Evolutionary conservation across 805 yeast species (phyloP).

Genomic region (Schwanniomyces pseudopolymorphus): DNA sequence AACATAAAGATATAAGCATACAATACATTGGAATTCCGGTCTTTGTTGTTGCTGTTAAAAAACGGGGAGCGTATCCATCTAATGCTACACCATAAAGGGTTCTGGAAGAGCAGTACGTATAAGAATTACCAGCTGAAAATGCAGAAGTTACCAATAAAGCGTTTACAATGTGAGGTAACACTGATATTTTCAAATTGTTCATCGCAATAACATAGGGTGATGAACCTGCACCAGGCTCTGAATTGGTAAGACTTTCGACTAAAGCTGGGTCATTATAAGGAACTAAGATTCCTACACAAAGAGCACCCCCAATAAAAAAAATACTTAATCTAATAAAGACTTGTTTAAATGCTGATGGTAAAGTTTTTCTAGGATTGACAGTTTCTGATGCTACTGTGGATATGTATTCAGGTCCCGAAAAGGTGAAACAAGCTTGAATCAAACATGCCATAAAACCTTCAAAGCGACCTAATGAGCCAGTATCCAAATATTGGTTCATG

Average conservation of each 20-base stretch:
- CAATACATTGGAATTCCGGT: conserved; percentile 49
- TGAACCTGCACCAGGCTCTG: conserved; percentile 63
- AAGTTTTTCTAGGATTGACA: conserved; percentile 62
- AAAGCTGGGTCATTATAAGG: conserved; percentile 66
- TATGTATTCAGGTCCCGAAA: conserved; percentile 85
- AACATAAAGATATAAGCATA: conserved; percentile 41
- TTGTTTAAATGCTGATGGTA: conserved; percentile 78
- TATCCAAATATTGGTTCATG: conserved; percentile 23
- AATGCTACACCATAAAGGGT: conserved; percentile 47
- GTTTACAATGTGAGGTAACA: conserved; percentile 46
- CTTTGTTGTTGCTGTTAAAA: conserved; percentile 44
- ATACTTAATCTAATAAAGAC: conserved; percentile 67
- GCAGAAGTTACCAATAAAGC: conserved; percentile 43
- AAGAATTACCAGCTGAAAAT: conserved; percentile 50
- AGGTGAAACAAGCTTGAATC: conserved; percentile 71
- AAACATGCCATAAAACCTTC: conserved; percentile 72
- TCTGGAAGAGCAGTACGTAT: conserved; percentile 48
- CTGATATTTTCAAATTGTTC: conserved; percentile 45
- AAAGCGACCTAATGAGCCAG: conserved; percentile 63
- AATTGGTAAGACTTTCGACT: conserved; percentile 55
- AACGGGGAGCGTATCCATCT: conserved; percentile 46
- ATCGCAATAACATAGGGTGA: conserved; percentile 52
- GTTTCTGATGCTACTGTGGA: conserved; percentile 87
- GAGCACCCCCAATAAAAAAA: conserved; percentile 70
- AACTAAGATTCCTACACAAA: conserved; percentile 76